Evolutionary conservation across 1,139 yeast species (phyloP), one percentile per base, ranked within the genome.

Genomic region (Meyerozyma guilliermondii): DNA sequence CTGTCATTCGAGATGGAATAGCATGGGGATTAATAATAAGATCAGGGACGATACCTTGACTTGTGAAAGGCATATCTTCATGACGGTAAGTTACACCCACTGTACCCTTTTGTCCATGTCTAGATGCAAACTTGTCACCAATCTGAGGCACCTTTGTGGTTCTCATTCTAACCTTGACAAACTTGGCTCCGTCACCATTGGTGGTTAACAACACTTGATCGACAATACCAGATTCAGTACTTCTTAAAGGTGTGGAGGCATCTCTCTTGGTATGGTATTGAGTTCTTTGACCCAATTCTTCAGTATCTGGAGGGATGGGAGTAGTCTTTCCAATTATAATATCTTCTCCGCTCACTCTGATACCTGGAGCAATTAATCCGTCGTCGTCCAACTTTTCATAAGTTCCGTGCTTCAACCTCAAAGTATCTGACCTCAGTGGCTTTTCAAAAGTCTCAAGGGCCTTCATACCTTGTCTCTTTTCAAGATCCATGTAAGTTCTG

Each of bases 91-190:
- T 92, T 48, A 92, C 95, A 81, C 99, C 99, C 66, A 94, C 91
- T 23, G 98, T 94, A 84, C 99, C 99, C 73, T 92, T 92, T 69
- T 94, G 99, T 66, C 99, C 99, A 74, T 92, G 98, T 72, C 98
- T 87, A 37, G 98, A 91, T 4, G 98, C 98, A 68, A 92, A 92
- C 68, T 92, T 92, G 69, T 92, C 99, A 67, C 99, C 99, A 67
- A 94, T 92, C 69, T 92, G 99, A 10, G 99, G 99, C 42, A 91
- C 78, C 68, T 92, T 92, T 5, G 99, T 92, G 1, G 98, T 91
- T 78, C 99, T 86, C 89, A 94, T 94, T 69, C 99, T 82, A 38
- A 92, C 98, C 69, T 92, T 92, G 44, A 92, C 98, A 57, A 94
- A 94, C 60, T 91, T 87, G 62, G 95, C 80, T 51, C 98, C 98